Evolutionary conservation across 805 yeast genomes (phyloP).

Genomic region (Zygosaccharomyces siamensis): DNA sequence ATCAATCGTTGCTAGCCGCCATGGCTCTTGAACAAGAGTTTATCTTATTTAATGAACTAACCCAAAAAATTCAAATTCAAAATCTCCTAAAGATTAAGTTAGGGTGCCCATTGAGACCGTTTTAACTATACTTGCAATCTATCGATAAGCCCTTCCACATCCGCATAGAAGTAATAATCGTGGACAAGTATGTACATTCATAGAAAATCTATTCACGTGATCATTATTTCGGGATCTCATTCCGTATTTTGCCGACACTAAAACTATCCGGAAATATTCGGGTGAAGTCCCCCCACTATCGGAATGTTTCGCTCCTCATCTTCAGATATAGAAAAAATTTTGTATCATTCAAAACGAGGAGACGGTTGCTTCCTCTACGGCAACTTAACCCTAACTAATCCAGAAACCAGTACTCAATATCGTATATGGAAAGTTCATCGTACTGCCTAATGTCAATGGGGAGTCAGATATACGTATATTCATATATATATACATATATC

Average conservation of each 20-base stretch:
- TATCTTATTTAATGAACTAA: too few relatives aligned
- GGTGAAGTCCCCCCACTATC: not conserved
- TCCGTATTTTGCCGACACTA: not conserved
- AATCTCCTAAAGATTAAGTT: too few relatives aligned
- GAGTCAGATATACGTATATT: not conserved
- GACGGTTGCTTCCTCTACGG: not conserved
- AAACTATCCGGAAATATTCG: not conserved
- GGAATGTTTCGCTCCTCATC: not conserved
- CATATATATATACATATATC: constrained; percentile 1
- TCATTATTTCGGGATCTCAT: too few relatives aligned
- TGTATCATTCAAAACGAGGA: not conserved
- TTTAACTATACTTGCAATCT: too few relatives aligned
- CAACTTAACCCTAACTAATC: not conserved
- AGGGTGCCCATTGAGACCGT: too few relatives aligned
- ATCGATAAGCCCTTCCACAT: too few relatives aligned
- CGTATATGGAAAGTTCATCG: not conserved
- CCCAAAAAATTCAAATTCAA: too few relatives aligned
- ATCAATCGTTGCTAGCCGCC: too few relatives aligned
- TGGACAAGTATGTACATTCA: too few relatives aligned
- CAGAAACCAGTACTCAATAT: not conserved
- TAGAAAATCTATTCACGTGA: too few relatives aligned
- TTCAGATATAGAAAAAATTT: not conserved
- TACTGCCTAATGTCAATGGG: not conserved
- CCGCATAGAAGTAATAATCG: too few relatives aligned
- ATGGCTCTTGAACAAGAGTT: too few relatives aligned